Evolutionary conservation across 1,284 basidiomycete species (phyloP), one percentile per base, ranked within the genome.

Genomic region (Golubevia pallescens): DNA sequence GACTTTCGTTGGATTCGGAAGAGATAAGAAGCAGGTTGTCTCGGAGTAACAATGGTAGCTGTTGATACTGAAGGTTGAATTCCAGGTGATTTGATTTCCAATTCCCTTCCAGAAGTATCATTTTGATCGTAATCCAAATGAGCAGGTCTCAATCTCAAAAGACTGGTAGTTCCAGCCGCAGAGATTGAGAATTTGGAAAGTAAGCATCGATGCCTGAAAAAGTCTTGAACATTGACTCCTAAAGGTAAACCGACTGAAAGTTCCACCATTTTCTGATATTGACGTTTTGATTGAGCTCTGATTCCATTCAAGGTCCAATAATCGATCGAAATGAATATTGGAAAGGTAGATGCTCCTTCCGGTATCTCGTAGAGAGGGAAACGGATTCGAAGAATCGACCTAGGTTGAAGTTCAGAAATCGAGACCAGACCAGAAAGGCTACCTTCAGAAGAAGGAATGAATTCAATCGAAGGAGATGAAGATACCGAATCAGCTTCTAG

Each of bases 181-280:
- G 68, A 70, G 60, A 81, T 73, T 54, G 74, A 70, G 59, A 81
- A 81, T 23, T 78, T 81, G 51, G 73, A 78, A 5, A 82, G 61
- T 10, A 85, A 64, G 19, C 58, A 59, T 1, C 66, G 60, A 13
- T 62, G 58, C 4, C 80, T 75, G 77, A 85, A 85, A 38, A 75
- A 75, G 70, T 85, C 82, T 38, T 85, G 81, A n/a, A 84, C 76
- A 34, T 84, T 81, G 34, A 85, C 80, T 21, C 81, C 80, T 14
- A 85, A 68, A 1, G 81, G 82, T 13, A 84, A 61, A 0, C 73
- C 71, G 28, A 77, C 68, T 2, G 52, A 34, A 2, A 78, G 62
- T 19, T 58, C 61, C 14, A 73, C 51, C 1, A 57, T 28, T 7
- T 54, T 55, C 13, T 62, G 42, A 56, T 53, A 53, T 51, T 63